These are phyloP conservation scores for Thelonectria discophora DNA, from an alignment of 2,329 filamentous ascomycete genomes.

Conservation along the genomic window DNA sequence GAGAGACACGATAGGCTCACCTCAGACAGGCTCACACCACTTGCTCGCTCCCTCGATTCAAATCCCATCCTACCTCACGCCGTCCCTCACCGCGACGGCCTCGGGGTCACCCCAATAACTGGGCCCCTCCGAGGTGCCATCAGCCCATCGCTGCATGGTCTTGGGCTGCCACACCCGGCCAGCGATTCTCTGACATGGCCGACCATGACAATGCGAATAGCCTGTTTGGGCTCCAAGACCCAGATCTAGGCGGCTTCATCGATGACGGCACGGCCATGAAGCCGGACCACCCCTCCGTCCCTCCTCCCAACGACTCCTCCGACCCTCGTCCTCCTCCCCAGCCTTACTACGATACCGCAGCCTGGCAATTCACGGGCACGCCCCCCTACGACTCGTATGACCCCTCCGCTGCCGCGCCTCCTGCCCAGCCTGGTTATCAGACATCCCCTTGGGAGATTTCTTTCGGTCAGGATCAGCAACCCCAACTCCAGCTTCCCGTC, in stretches of 20 bases:
- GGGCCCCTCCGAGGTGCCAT: slow-evolving; percentile 36
- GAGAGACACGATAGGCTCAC: slow-evolving; percentile 17
- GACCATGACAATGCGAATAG: slow-evolving; percentile 52
- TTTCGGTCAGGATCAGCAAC: slow-evolving; percentile 42
- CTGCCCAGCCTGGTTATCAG: slow-evolving; percentile 46
- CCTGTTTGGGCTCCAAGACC: slow-evolving; percentile 57
- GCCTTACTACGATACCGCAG: slow-evolving; percentile 49
- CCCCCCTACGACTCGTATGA: slow-evolving; percentile 59
- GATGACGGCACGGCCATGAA: slow-evolving; percentile 47
- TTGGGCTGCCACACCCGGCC: slow-evolving; percentile 42
- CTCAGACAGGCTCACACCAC: slow-evolving; percentile 20
- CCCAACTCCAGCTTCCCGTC: slow-evolving; percentile 46
- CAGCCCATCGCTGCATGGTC: slow-evolving; percentile 44
- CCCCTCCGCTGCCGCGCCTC: slow-evolving; percentile 49
- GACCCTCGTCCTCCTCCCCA: slow-evolving; percentile 35
- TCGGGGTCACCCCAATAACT: slow-evolving; percentile 28
- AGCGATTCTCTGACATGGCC: slow-evolving; percentile 48
- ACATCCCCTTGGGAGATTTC: slow-evolving; percentile 49
- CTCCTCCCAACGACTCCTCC: slow-evolving; percentile 46
- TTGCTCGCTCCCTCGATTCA: slow-evolving; percentile 10
- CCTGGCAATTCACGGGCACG: slow-evolving; percentile 60
- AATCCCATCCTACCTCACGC: slow-evolving; percentile 27
- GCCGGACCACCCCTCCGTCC: slow-evolving; percentile 43
- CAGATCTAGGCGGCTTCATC: slow-evolving; percentile 49
- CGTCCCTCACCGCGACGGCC: slow-evolving; percentile 25